Conservation (phyloP, 139 green algal genomes). For the Prasinococcaceae sp. region DNA sequence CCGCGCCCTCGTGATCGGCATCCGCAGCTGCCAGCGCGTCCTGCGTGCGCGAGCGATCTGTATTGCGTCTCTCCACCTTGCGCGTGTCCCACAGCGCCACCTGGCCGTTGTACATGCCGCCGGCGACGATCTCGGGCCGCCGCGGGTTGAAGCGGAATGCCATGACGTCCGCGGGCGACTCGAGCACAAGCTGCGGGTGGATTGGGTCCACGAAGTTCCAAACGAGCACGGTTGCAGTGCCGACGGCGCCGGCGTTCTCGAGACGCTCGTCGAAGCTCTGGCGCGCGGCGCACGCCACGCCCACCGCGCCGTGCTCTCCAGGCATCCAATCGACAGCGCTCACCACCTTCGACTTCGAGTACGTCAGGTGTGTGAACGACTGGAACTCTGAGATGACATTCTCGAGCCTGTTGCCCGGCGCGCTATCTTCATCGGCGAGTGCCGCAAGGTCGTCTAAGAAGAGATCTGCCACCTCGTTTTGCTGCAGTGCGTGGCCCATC, state of each 20-base stretch:
- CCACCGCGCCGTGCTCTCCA: conserved; percentile 46
- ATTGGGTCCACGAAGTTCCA: conserved; percentile 73
- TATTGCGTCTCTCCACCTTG: no score
- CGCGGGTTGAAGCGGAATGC: conserved; percentile 60
- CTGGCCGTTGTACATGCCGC: conserved; percentile 61
- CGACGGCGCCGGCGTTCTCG: conserved; percentile 31
- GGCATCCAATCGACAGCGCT: conserved; percentile 58
- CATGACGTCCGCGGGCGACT: conserved; percentile 52
- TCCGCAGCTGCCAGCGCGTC: not conserved
- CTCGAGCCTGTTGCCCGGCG: conserved; percentile 31
- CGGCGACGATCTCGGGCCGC: conserved; percentile 50
- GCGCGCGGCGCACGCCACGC: conserved; percentile 44
- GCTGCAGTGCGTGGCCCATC: conserved; percentile 19
- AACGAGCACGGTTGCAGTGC: conserved; percentile 45
- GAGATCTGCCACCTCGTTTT: conserved; percentile 62
- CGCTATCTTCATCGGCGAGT: conserved; percentile 53
- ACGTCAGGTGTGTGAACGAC: conserved; percentile 52
- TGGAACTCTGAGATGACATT: conserved; percentile 38
- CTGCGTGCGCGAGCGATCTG: conserved; percentile 7
- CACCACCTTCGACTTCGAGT: conserved; percentile 59
- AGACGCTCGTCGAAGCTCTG: conserved; percentile 40
- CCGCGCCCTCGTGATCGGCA: conserved; percentile 12
- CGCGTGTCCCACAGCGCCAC: conserved; percentile 29
- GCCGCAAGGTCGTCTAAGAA: conserved; percentile 53
- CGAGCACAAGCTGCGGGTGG: conserved; percentile 63